Conservation (phyloP, 805 yeast species). For the Maudiozyma barnettii region DNA sequence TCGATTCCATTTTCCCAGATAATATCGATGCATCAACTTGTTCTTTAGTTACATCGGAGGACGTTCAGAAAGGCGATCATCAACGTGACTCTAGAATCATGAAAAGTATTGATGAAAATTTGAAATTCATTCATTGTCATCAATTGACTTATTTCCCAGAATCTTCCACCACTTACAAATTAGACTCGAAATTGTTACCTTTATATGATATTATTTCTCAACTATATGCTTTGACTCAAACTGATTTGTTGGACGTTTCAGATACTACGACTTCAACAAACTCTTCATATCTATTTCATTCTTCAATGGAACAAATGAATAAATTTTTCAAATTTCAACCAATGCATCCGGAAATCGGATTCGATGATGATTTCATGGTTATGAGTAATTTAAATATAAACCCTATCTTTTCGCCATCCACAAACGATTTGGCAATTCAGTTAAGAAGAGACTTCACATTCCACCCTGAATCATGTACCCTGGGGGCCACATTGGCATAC, state of each 20-base stretch:
- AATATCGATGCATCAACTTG: conserved; percentile 46
- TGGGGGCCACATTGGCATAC: conserved; percentile 46
- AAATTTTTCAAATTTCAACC: conserved; percentile 39
- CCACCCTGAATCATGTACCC: conserved; percentile 41
- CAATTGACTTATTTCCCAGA: conserved; percentile 13
- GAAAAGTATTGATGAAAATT: conserved; percentile 28
- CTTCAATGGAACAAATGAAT: conserved; percentile 32
- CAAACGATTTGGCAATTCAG: conserved; percentile 18
- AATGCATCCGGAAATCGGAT: conserved; percentile 25
- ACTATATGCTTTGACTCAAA: conserved; percentile 4
- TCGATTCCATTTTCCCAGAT: conserved; percentile 38
- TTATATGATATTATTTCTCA: conserved; percentile 5
- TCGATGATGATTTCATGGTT: conserved; percentile 2
- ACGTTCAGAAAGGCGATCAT: conserved; percentile 28
- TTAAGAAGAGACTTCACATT: conserved; percentile 27
- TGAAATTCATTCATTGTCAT: conserved; percentile 29
- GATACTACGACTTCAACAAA: neutral
- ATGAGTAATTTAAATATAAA: conserved; percentile 5
- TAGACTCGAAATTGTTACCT: conserved; percentile 2
- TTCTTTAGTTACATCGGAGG: conserved; percentile 21
- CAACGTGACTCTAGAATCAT: conserved; percentile 28
- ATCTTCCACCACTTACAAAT: neutral
- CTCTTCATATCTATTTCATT: conserved; percentile 23
- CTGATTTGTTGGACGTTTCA: conserved; percentile 3
- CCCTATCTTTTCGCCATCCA: conserved; percentile 13